Conservation (phyloP, 2,329 filamentous ascomycete genomes). For the Orbilia ellipsospora region DNA sequence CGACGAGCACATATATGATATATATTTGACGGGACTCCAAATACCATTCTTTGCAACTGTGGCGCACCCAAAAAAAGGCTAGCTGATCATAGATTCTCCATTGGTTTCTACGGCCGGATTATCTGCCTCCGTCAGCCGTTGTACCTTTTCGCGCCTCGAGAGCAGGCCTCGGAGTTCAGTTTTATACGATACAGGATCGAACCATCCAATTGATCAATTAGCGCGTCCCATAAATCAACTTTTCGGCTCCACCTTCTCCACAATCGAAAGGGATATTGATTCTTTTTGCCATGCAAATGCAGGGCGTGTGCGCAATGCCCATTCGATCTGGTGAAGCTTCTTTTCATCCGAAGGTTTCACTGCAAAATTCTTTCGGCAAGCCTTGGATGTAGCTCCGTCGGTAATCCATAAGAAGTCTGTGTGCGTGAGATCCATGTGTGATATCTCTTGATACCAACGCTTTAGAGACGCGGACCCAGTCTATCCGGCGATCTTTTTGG, state of each 20-base stretch:
- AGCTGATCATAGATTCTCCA: not conserved
- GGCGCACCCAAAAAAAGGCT: not conserved
- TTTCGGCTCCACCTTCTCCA: conserved; percentile 43
- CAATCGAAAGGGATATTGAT: conserved; percentile 15
- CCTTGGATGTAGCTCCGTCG: conserved; percentile 31
- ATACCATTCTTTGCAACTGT: not conserved
- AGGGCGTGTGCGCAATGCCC: not conserved
- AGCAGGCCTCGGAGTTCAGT: too few species aligned
- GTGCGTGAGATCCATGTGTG: not conserved
- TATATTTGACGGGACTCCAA: conserved; percentile 13
- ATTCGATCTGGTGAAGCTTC: not conserved
- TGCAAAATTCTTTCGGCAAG: conserved; percentile 15
- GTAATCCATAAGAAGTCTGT: conserved; percentile 6
- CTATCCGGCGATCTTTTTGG: conserved; percentile 35
- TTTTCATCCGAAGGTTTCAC: conserved; percentile 30
- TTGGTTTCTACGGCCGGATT: conserved; percentile 45
- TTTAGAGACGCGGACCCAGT: conserved; percentile 39
- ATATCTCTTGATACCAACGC: conserved; percentile 3
- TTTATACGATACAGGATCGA: not conserved
- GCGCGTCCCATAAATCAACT: conserved; percentile 16
- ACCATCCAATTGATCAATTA: conserved; percentile 4
- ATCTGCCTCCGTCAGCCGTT: conserved; percentile 44
- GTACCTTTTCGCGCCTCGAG: not conserved
- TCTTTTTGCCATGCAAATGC: conserved; percentile 12
- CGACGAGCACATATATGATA: conserved; percentile 12